A percentile compares a stretch with the other conserved stretches of the same genome.
Evolutionary conservation across 192 early-diverging fungal genomes (phyloP).

Genomic region (Spinellus fusiger): DNA sequence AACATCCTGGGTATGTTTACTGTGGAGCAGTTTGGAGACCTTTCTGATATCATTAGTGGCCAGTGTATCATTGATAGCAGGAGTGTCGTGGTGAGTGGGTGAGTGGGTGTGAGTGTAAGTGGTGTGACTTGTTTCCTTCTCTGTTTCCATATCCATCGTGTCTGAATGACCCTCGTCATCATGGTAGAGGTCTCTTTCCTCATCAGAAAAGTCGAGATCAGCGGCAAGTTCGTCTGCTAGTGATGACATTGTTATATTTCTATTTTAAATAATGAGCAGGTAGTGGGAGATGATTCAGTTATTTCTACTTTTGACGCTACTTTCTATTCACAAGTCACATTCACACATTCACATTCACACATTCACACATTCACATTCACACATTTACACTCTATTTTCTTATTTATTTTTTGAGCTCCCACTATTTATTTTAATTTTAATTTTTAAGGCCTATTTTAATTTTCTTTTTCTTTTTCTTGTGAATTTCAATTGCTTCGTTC

Average conservation of each 20-base stretch:
- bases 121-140: constrained; percentile 38
- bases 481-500: background rate
- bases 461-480: background rate
- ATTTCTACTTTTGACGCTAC: no score
- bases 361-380: no score
- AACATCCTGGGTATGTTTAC: constrained; percentile 52
- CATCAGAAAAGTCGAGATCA: constrained; percentile 75
- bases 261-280: no score
- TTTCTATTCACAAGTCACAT: no score
- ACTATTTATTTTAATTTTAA: background rate
- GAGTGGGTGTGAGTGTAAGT: no score
- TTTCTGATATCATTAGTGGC: constrained; percentile 50
- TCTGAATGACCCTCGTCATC: constrained; percentile 28
- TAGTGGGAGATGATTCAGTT: no score
- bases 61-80: constrained; percentile 26
- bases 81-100: constrained; percentile 35
- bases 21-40: constrained; percentile 59
- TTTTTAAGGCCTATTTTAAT: background rate
- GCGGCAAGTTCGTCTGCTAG: constrained; percentile 80
- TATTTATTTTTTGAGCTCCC: background rate
- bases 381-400: no score
- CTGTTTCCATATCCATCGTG: constrained; percentile 46
- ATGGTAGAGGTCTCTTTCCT: constrained; percentile 21
- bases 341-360: no score
- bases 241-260: constrained; percentile 44